phyloP scores from a whole-genome alignment of 1,284 basidiomycete species.

The Marasmius oreades region DNA sequence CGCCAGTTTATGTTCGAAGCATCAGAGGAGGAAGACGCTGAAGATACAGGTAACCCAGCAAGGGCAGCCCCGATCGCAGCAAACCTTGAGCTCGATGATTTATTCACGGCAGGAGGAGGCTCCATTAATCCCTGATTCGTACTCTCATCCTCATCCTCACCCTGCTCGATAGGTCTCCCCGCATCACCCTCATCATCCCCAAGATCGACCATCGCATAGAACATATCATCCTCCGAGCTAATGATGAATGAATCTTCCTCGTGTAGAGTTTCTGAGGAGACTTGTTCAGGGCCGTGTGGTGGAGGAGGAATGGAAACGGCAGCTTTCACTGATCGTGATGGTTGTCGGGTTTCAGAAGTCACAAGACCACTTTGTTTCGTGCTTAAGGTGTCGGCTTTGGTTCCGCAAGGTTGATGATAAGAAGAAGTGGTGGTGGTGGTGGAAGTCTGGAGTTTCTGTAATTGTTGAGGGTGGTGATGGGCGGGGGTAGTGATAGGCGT shows the following conservation, averaged over 20 bases:
- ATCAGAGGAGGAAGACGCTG: neutral
- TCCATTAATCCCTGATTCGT: neutral
- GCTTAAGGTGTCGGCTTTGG: too few relatives aligned
- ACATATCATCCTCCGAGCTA: slow-evolving; percentile 60
- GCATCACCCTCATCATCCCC: slow-evolving; percentile 41
- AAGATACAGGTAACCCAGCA: neutral
- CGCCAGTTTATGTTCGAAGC: neutral
- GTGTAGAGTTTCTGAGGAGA: slow-evolving; percentile 12
- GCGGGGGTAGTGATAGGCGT: slow-evolving; percentile 19
- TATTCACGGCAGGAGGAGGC: neutral
- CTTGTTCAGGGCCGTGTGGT: slow-evolving; percentile 1
- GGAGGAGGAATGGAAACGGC: neutral
- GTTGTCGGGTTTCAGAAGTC: too few relatives aligned
- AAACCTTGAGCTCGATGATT: neutral
- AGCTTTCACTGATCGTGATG: too few relatives aligned
- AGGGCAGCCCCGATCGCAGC: neutral
- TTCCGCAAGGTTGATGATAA: too few relatives aligned
- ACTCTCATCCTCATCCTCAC: slow-evolving; percentile 30
- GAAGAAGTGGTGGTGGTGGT: neutral
- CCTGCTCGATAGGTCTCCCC: slow-evolving; percentile 46
- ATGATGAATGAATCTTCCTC: slow-evolving; percentile 44
- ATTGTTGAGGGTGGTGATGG: slow-evolving; percentile 1
- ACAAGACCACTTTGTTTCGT: too few relatives aligned
- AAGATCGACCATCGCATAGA: slow-evolving; percentile 56
- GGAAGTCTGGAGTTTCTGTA: slow-evolving; percentile 1